A percentile compares a stretch with the other conserved stretches of the same genome.
phyloP scores from a whole-genome alignment of 306 rosid species.

The Prunus mira region DNA sequence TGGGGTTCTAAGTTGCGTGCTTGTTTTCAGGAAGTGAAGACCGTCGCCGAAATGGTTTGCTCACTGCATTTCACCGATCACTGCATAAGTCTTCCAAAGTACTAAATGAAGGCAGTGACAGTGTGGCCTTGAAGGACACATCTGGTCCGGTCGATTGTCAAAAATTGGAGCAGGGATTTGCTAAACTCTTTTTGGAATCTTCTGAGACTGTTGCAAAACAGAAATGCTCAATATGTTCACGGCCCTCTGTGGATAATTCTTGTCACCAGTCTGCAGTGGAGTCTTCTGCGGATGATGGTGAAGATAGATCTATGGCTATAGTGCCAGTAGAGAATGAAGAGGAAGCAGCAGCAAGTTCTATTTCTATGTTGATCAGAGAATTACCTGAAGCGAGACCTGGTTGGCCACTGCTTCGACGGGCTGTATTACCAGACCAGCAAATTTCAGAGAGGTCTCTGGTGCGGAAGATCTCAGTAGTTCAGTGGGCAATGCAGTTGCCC shows the following conservation, averaged over 20 bases:
- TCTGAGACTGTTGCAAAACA: constrained; percentile 27
- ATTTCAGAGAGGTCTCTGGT: constrained; percentile 27
- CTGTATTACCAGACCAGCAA: constrained; percentile 29
- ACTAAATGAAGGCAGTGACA: constrained; percentile 35
- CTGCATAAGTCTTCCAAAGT: constrained; percentile 40
- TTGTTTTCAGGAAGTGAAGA: constrained; percentile 47
- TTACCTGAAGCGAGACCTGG: constrained; percentile 69
- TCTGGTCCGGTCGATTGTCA: constrained; percentile 15
- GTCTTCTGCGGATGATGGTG: constrained; percentile 26
- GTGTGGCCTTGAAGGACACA: constrained; percentile 16
- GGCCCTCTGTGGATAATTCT: constrained; percentile 29
- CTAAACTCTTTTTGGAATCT: constrained; percentile 41
- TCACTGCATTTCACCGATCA: constrained; percentile 45
- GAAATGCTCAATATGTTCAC: constrained; percentile 58
- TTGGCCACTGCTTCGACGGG: constrained; percentile 81
- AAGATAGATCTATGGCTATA: constrained; percentile 62
- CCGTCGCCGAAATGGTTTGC: constrained; percentile 38
- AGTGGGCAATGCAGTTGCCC: constrained; percentile 96
- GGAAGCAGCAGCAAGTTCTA: constrained; percentile 19
- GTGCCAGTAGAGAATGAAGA: constrained; percentile 57
- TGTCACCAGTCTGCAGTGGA: constrained; percentile 37
- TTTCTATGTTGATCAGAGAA: constrained; percentile 37
- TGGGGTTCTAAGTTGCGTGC: constrained; percentile 20
- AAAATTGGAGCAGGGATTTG: constrained; percentile 49
- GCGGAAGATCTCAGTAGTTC: constrained; percentile 69